Conservation (phyloP, 139 green algal genomes). For the Coccomyxa sp. region DNA sequence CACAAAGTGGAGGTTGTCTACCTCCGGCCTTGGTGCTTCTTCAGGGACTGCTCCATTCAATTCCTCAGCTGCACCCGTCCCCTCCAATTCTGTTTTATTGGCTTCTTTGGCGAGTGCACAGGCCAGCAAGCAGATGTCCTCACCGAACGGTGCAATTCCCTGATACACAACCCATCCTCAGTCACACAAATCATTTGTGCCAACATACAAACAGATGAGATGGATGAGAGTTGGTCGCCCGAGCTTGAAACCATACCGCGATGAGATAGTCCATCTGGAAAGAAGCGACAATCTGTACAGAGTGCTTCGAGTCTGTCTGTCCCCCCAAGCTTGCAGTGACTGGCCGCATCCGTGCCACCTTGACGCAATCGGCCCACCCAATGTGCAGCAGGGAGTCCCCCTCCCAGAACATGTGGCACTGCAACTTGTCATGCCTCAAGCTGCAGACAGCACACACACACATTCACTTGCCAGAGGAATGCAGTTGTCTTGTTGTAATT, state of each 20-base stretch:
- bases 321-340: not conserved
- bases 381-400: constrained; percentile 62
- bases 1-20: not conserved
- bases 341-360: constrained; percentile 28
- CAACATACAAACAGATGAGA: too few relatives aligned
- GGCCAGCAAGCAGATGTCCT: constrained; percentile 58
- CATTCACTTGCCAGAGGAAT: not conserved
- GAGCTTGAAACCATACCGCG: not conserved
- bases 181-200: not conserved
- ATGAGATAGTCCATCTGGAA: constrained; percentile 55
- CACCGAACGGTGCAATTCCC: constrained; percentile 62
- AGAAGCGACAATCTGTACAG: constrained; percentile 40
- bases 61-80: too few relatives aligned
- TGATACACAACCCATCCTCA: not conserved
- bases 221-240: too few relatives aligned
- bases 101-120: constrained; percentile 3
- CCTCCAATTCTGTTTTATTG: not conserved
- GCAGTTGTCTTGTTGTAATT: too few relatives aligned
- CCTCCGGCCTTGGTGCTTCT: not conserved
- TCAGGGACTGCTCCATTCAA: too few relatives aligned
- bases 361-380: constrained; percentile 65
- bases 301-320: constrained; percentile 1
- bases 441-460: not conserved
- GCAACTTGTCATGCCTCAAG: not conserved
- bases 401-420: constrained; percentile 52